phyloP scores from a whole-genome alignment of 345 rosid species.

The Euphorbia lathyris region DNA sequence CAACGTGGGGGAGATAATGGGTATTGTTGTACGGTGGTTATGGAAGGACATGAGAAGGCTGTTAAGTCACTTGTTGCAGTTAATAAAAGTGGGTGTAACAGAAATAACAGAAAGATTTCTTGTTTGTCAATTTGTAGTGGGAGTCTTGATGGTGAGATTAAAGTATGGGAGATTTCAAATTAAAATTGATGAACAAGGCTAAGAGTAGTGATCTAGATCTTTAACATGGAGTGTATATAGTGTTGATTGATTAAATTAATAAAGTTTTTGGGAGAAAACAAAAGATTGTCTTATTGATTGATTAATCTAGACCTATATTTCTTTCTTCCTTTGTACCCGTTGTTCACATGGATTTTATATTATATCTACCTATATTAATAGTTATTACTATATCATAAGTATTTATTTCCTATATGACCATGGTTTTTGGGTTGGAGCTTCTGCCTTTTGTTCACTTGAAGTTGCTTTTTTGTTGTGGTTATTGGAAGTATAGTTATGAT shows the following conservation, averaged over 20 bases:
- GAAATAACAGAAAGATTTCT: neutral
- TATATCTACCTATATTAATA: too few species aligned
- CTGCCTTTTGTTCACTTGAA: too few species aligned
- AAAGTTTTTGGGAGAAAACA: neutral
- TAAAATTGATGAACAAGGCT: neutral
- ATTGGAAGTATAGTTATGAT: too few species aligned
- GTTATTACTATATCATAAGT: too few species aligned
- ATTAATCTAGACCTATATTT: too few species aligned
- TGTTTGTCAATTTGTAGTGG: conserved; percentile 38
- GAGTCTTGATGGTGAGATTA: conserved; percentile 49
- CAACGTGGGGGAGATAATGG: conserved; percentile 21
- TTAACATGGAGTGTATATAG: too few species aligned
- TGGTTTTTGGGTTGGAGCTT: too few species aligned
- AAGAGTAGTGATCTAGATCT: too few species aligned
- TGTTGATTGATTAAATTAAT: neutral
- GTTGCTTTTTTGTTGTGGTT: too few species aligned
- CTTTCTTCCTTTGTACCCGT: neutral
- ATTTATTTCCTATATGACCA: too few species aligned
- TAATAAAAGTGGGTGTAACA: neutral
- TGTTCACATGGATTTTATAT: neutral
- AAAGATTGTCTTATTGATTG: neutral
- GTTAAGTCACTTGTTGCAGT: conserved; percentile 42
- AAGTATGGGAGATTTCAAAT: conserved; percentile 35
- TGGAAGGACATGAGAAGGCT: conserved; percentile 47
- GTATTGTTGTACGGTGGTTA: conserved; percentile 30